These are phyloP conservation scores for Drechslerella dactyloides DNA, from an alignment of 2,329 filamentous ascomycete species.

Conservation along the genomic window DNA sequence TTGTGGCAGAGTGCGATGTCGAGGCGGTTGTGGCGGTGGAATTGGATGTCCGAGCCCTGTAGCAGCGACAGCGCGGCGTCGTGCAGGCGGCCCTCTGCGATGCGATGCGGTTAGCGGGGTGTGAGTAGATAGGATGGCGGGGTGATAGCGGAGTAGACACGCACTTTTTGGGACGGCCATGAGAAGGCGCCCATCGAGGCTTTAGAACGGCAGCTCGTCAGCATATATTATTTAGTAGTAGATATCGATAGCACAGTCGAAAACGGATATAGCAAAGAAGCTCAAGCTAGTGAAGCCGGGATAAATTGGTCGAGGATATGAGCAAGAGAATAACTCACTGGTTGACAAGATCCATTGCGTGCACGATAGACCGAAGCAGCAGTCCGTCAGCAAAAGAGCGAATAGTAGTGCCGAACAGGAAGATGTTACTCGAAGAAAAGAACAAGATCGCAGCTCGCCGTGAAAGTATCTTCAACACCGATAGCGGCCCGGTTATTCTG, in stretches of 20 bases:
- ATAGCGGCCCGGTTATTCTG: background rate
- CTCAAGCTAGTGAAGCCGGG: too few relatives aligned
- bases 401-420: too few relatives aligned
- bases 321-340: constrained; percentile 8
- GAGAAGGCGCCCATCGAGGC: constrained; percentile 81
- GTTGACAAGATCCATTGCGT: constrained; percentile 40
- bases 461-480: background rate
- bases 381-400: too few relatives aligned
- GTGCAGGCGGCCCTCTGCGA: constrained; percentile 86
- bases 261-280: too few relatives aligned
- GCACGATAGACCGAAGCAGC: too few relatives aligned
- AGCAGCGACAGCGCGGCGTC: constrained; percentile 87
- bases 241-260: too few relatives aligned
- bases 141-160: constrained; percentile 61
- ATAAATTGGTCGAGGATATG: too few relatives aligned
- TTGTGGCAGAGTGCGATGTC: constrained; percentile 99
- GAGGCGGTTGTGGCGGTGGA: constrained; percentile 89
- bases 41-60: constrained; percentile 92
- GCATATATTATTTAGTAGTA: too few relatives aligned
- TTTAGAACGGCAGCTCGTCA: constrained; percentile 47
- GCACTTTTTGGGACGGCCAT: constrained; percentile 98
- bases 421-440: too few relatives aligned
- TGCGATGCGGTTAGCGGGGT: constrained; percentile 43
- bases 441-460: background rate
- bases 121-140: constrained; percentile 48